Evolutionary conservation across 345 rosid genomes (phyloP).

Genomic region (Luvunga scandens): DNA sequence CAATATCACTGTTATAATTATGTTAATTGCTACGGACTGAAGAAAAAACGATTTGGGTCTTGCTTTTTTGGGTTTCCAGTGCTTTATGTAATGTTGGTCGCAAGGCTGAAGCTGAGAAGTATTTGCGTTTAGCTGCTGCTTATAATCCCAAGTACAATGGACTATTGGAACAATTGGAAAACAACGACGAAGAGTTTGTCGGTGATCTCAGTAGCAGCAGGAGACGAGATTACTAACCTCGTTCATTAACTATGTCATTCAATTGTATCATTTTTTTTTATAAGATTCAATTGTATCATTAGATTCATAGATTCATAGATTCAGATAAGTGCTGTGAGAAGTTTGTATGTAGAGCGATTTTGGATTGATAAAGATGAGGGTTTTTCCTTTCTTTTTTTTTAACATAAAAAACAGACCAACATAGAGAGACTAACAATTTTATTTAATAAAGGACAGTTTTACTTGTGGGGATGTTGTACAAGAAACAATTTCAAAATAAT

Average conservation of each 20-base stretch:
- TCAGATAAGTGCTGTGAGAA: too few relatives aligned
- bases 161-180: constrained; percentile 60
- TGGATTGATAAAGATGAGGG: too few relatives aligned
- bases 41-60: not conserved
- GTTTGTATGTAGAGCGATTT: too few relatives aligned
- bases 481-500: too few relatives aligned
- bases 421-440: too few relatives aligned
- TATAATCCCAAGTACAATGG: constrained; percentile 50
- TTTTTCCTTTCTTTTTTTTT: too few relatives aligned
- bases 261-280: too few relatives aligned
- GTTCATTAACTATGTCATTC: not conserved
- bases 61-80: constrained; percentile 34
- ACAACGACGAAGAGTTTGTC: constrained; percentile 38
- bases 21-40: not conserved
- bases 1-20: not conserved
- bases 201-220: constrained; percentile 44
- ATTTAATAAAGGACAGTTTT: too few relatives aligned
- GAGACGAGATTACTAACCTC: constrained; percentile 43
- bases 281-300: not conserved
- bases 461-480: too few relatives aligned
- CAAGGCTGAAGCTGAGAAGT: constrained; percentile 66
- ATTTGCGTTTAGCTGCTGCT: constrained; percentile 60
- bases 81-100: constrained; percentile 55
- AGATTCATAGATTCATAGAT: too few relatives aligned
- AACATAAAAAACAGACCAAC: too few relatives aligned